phyloP scores from a whole-genome alignment of 1,284 basidiomycete species.

The Moesziomyces sp. region DNA sequence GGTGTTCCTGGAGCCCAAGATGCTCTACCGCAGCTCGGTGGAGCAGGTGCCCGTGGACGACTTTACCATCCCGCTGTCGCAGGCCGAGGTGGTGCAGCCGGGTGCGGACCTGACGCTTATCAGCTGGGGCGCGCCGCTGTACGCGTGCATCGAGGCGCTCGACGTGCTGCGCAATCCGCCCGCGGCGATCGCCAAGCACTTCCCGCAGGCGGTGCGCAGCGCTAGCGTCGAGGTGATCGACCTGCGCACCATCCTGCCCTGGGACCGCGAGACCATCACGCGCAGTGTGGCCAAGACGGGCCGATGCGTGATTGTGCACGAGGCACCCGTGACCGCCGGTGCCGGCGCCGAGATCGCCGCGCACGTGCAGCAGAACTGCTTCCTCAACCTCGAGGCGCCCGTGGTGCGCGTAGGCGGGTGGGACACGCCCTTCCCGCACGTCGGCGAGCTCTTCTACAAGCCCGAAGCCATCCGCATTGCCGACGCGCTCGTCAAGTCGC shows the following conservation, averaged over 20 bases:
- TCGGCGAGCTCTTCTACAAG: slow-evolving; percentile 58
- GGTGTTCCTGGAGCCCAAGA: slow-evolving; percentile 93
- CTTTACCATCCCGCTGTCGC: slow-evolving; percentile 81
- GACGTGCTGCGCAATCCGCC: slow-evolving; percentile 78
- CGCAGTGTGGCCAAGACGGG: slow-evolving; percentile 56
- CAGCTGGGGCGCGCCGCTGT: slow-evolving; percentile 90
- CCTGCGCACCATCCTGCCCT: slow-evolving; percentile 86
- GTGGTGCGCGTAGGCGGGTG: slow-evolving; percentile 47
- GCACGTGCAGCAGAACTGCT: slow-evolving; percentile 55
- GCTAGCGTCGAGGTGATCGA: slow-evolving; percentile 90
- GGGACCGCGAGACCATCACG: slow-evolving; percentile 77
- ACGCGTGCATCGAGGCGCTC: slow-evolving; percentile 85
- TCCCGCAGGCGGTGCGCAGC: slow-evolving; percentile 77
- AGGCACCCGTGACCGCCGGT: slow-evolving; percentile 59
- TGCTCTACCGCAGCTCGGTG: slow-evolving; percentile 86
- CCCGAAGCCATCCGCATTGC: slow-evolving; percentile 52
- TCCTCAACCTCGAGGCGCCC: slow-evolving; percentile 57
- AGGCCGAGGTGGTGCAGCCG: slow-evolving; percentile 78
- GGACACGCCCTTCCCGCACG: slow-evolving; percentile 60
- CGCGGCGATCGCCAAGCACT: slow-evolving; percentile 74
- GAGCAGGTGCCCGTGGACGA: slow-evolving; percentile 93
- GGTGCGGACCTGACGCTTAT: slow-evolving; percentile 88
- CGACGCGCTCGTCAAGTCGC: slow-evolving; percentile 46
- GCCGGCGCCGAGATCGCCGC: slow-evolving; percentile 59
- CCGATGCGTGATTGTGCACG: slow-evolving; percentile 60